Conservation (phyloP, 1,284 basidiomycete genomes). For the Tilletia indica region DNA sequence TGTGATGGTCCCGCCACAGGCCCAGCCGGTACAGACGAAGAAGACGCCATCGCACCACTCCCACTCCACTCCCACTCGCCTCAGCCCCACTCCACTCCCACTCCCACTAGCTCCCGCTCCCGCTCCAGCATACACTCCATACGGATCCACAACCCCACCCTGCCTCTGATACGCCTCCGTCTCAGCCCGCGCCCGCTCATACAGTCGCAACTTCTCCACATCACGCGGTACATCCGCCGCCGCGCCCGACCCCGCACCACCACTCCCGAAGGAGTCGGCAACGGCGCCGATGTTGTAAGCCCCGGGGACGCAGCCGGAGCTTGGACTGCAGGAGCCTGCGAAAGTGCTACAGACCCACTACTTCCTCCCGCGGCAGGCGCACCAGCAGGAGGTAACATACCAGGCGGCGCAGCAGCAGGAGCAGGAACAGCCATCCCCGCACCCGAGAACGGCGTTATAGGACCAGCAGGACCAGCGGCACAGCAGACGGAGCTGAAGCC, state of each 20-base stretch:
- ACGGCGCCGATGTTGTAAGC: not conserved
- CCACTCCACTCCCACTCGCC: not conserved
- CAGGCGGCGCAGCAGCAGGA: not conserved
- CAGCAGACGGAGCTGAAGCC: too few relatives aligned
- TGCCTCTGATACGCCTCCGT: constrained; percentile 48
- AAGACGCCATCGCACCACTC: not conserved
- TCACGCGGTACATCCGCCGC: constrained; percentile 32
- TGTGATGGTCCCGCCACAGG: too few relatives aligned
- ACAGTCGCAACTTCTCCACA: constrained; percentile 50
- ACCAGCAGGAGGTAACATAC: too few relatives aligned
- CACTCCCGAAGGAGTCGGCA: constrained; percentile 21
- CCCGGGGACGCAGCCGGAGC: too few relatives aligned
- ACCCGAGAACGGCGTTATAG: too few relatives aligned
- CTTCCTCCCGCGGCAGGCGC: too few relatives aligned
- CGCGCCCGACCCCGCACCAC: not conserved
- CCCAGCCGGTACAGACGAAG: too few relatives aligned
- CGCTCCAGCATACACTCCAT: not conserved
- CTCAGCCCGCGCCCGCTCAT: constrained; percentile 46
- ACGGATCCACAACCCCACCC: constrained; percentile 12
- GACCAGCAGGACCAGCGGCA: too few relatives aligned
- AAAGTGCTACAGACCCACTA: too few relatives aligned
- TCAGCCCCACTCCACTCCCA: too few relatives aligned
- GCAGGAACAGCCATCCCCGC: constrained; percentile 12
- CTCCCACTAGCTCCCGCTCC: constrained; percentile 2
- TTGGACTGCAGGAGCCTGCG: too few relatives aligned